Evolutionary conservation across 2,329 filamentous ascomycete species (phyloP), one percentile per base, ranked within the genome.

Genomic region (Westerdykella ornata): DNA sequence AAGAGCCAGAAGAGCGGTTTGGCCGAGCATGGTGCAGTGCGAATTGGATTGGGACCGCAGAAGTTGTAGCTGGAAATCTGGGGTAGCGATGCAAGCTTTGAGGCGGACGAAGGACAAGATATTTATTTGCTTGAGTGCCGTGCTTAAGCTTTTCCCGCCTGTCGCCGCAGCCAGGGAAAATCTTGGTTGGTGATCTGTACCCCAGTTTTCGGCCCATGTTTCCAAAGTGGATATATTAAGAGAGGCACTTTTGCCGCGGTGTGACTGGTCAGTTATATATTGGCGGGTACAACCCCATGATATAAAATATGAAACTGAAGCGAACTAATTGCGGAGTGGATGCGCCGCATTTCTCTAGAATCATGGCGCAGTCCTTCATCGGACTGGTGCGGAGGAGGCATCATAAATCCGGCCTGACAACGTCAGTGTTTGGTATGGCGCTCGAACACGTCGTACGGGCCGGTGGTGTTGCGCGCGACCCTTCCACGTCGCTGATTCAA

Each of bases 1-100:
- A 30, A 76, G 62, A 39, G 70, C 69, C 40, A 76, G 57, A 51
- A 74, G 60, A 50, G 67, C 65, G 19, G 62, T 56, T 62, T 69
- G 58, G 45, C 59, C 48, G 47, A 76, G 56, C 72, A 76, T 75
- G 31, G 15, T 30, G n/a, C 12, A 42, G 45, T 46, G 30, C 29
- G 16, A 35, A 38, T 30, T 18, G 26, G 30, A 37, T 35, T 30
- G 22, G 22, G 12, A 26, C 22, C 7, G 22, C 22, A 26, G 12
- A 11, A 26, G 4, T 43, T 36, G 17, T 44, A 7, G n/a, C 38
- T 20, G 18, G 20, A 41, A 34, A 39, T 18, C 35, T 37, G 28
- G 16, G 41, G 33, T 42, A 38, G 35, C 29, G 49, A 38, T 41
- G 16, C 18, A 39, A 37, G 38, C 9, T 44, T 47, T 33, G 33